phyloP scores from a whole-genome alignment of 2,329 filamentous ascomycete species.

The Cercospora zeina region DNA sequence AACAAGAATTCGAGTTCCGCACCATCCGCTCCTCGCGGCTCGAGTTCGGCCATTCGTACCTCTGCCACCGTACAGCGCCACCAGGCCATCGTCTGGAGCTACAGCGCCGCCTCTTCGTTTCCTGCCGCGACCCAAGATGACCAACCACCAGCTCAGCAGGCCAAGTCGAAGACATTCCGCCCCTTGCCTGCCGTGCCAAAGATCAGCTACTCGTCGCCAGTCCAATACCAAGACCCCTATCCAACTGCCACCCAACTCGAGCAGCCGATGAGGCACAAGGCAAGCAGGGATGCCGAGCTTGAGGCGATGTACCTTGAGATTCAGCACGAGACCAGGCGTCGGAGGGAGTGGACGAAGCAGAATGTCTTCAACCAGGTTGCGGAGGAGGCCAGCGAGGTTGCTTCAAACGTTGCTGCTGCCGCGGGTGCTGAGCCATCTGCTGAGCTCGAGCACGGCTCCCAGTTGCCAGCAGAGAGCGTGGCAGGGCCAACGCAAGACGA shows the following conservation, averaged over 20 bases:
- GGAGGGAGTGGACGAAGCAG: not conserved
- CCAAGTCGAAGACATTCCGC: not conserved
- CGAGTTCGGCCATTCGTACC: not conserved
- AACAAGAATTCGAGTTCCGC: not conserved
- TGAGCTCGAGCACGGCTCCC: not conserved
- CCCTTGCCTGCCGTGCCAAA: not conserved
- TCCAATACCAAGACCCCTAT: not conserved
- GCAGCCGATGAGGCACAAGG: not conserved
- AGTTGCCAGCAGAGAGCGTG: not conserved
- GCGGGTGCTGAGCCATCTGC: not conserved
- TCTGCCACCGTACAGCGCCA: not conserved
- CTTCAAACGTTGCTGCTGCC: not conserved
- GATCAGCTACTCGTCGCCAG: not conserved
- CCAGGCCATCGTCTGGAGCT: not conserved
- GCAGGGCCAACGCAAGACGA: not conserved
- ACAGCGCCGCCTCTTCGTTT: not conserved
- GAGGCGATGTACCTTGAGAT: not conserved
- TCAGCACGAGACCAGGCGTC: not conserved
- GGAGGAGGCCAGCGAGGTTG: not conserved
- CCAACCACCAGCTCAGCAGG: not conserved
- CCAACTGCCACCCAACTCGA: not conserved
- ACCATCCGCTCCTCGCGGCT: not conserved
- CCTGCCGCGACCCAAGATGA: not conserved
- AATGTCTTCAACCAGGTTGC: not conserved
- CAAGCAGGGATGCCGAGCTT: not conserved